Percentiles rank a stretch among this genome's conserved stretches.
phyloP scores from a whole-genome alignment of 148 eudicot species.

The Beta vulgaris region DNA sequence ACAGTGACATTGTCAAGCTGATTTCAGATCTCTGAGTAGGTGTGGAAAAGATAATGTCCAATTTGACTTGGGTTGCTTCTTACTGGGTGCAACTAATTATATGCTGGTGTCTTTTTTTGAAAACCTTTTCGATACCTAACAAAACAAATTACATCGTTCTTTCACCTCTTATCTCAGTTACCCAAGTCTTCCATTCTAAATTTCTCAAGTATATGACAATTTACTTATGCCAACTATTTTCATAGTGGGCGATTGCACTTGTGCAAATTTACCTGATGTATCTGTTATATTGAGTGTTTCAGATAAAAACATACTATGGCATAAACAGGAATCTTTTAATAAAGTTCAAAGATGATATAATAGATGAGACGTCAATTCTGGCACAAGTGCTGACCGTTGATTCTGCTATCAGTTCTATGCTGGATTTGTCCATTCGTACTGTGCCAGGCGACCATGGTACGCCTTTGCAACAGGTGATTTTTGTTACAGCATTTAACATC shows the following conservation, averaged over 20 bases:
- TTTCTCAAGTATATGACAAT: background rate
- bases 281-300: conserved; percentile 28
- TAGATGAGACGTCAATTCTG: conserved; percentile 80
- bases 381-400: conserved; percentile 84
- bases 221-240: background rate
- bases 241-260: background rate
- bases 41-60: background rate
- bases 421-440: conserved; percentile 83
- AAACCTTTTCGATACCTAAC: background rate
- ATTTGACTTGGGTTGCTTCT: background rate
- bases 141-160: background rate
- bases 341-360: conserved; percentile 86
- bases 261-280: conserved; percentile 3
- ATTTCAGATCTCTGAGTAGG: background rate
- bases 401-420: conserved; percentile 73
- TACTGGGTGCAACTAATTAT: background rate
- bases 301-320: conserved; percentile 84
- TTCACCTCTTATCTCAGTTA: background rate
- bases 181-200: background rate
- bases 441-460: conserved; percentile 94
- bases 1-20: background rate
- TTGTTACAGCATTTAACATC: background rate
- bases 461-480: conserved; percentile 82
- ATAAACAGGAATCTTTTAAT: conserved; percentile 77
- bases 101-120: background rate